Base-by-base conservation (phyloP, 2,329 filamentous ascomycete genomes). In the Sporothrix phasma region DNA sequence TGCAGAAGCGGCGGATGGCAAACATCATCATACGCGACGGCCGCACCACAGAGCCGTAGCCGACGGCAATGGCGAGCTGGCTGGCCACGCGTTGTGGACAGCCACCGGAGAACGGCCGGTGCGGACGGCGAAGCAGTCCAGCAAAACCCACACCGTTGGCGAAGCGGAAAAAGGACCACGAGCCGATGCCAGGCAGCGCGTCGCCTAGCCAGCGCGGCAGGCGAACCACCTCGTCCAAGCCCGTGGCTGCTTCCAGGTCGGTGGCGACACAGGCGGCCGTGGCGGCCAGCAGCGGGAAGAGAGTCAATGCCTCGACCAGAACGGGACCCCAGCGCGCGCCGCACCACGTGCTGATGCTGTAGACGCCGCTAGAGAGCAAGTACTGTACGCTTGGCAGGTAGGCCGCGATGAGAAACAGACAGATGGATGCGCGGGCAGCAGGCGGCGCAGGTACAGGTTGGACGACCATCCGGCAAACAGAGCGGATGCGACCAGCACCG, bases 361-460 rank as follows among this genome's bases (percentile, higher is more conserved):
- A 65, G 29, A n/a, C 17, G 39, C 29, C 45, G 53, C 15, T 34
- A 71, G 87, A 88, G n/a, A 94, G 74, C 53, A 86, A 80, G 71
- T 83, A 88, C 72, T 97, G 91, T 17, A 88, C 74, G 8, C 84
- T 78, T 0, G 92, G 92, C 26, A 89, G 84, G 76, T 86, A 92
- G 66, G 88, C 82, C 4, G 91, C 89, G 47, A 94, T 76, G 8
- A 95, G 75, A 3, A 92, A 89, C 66, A 89, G 78, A 66, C 88
- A 78, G 66, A 88, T 76, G 61, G 79, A 69, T 71, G 76, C 70
- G 64, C 82, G 74, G 79, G 76, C 74, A 85, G 72, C 8, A 77
- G 72, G 31, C 78, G 74, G 62, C 75, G 76, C 43, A 89, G 72
- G 13, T 80, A 76, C 56, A 87, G 73, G 71, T 89, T 89, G 29